These are phyloP conservation scores for Kondoa subrosea DNA, from an alignment of 768 basidiomycete species.

Conservation along the genomic window DNA sequence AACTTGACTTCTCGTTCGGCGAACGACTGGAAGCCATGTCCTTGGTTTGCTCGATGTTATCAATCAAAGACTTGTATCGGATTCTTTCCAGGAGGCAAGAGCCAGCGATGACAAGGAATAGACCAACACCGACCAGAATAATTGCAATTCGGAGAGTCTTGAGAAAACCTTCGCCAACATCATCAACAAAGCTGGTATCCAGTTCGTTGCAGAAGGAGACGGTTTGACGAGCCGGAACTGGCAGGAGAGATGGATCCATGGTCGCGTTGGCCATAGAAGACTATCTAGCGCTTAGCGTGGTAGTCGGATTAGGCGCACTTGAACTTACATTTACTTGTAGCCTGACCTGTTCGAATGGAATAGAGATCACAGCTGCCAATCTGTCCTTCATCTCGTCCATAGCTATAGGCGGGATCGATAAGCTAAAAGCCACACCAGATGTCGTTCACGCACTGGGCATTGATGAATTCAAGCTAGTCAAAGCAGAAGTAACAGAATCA, in stretches of 20 bases:
- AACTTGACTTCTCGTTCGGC: background rate
- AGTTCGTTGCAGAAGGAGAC: slow-evolving; percentile 58
- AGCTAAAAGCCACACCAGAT: too few relatives aligned
- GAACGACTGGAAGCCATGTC: background rate
- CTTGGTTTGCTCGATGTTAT: background rate
- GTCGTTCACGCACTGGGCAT: too few relatives aligned
- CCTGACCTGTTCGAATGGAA: slow-evolving; percentile 73
- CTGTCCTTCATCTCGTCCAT: slow-evolving; percentile 56
- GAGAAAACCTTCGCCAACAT: slow-evolving; percentile 58
- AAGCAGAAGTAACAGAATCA: slow-evolving; percentile 50
- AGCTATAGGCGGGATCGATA: too few relatives aligned
- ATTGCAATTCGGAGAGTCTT: slow-evolving; percentile 62
- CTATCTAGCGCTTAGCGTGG: slow-evolving; percentile 32
- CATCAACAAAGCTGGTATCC: slow-evolving; percentile 70
- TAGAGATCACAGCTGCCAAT: slow-evolving; percentile 41
- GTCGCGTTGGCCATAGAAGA: slow-evolving; percentile 38
- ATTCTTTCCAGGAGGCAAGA: background rate
- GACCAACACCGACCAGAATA: slow-evolving; percentile 51
- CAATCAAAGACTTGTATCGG: background rate
- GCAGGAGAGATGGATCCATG: slow-evolving; percentile 55
- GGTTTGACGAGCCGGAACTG: slow-evolving; percentile 53
- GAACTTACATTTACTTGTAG: slow-evolving; percentile 67
- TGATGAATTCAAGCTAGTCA: slow-evolving; percentile 41
- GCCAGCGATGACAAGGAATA: slow-evolving; percentile 52
- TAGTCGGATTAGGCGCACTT: background rate